A percentile compares a stretch with the other conserved stretches of the same genome.
Conservation (phyloP, 2,329 filamentous ascomycete genomes). For the Neofusicoccum ribis region DNA sequence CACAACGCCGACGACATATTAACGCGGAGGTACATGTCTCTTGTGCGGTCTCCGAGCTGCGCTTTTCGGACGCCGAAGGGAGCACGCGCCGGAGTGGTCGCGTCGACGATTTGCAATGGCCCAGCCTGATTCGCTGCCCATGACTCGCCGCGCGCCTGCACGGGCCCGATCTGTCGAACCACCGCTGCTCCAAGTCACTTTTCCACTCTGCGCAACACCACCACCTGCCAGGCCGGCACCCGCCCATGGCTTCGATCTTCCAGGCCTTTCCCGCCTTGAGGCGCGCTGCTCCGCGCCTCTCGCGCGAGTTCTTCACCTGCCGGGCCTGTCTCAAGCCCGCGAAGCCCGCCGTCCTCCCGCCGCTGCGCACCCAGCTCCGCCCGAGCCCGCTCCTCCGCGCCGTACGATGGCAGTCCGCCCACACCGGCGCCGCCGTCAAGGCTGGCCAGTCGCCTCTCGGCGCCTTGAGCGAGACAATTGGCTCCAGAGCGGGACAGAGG, state of each 20-base stretch:
- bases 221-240: background rate
- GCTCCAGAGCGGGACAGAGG: background rate
- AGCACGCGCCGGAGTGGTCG: background rate
- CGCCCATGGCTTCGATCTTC: constrained; percentile 38
- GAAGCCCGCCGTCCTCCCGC: constrained; percentile 23
- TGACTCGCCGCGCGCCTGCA: background rate
- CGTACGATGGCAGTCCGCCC: constrained; percentile 38
- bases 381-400: constrained; percentile 29
- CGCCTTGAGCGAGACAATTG: constrained; percentile 5
- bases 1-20: background rate
- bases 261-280: constrained; percentile 39
- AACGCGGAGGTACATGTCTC: background rate
- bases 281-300: constrained; percentile 39
- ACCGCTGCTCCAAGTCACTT: constrained; percentile 17
- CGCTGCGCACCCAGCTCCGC: constrained; percentile 16
- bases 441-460: constrained; percentile 7
- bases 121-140: background rate
- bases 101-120: constrained; percentile 11
- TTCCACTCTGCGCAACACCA: background rate
- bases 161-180: constrained; percentile 10
- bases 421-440: constrained; percentile 18
- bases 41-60: background rate
- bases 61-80: background rate
- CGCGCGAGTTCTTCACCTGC: constrained; percentile 37
- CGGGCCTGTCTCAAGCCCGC: constrained; percentile 33